phyloP scores from a whole-genome alignment of 495 filamentous ascomycete genomes.

The Hyaloscypha bicolor region DNA sequence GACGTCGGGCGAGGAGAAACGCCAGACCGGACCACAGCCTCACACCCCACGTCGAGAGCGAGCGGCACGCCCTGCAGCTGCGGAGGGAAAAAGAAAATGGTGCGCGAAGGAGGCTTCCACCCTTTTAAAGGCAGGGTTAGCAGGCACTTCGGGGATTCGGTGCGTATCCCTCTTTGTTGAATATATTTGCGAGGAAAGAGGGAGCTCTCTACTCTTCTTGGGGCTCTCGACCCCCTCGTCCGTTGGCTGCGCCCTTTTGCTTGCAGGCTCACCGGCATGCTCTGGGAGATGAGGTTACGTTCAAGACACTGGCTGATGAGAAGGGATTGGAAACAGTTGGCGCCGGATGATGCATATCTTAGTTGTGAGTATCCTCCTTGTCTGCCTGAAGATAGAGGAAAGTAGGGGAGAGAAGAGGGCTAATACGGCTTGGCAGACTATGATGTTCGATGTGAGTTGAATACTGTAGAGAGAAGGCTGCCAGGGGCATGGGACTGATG shows the following conservation, averaged over 20 bases:
- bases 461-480: background rate
- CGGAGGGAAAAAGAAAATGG: slow-evolving; percentile 18
- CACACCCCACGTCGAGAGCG: background rate
- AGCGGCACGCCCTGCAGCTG: too few relatives aligned
- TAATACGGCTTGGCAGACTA: slow-evolving; percentile 25
- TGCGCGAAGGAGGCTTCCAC: slow-evolving; percentile 39
- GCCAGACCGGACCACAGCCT: background rate
- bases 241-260: too few relatives aligned
- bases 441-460: slow-evolving; percentile 34
- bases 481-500: slow-evolving; percentile 15
- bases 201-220: too few relatives aligned
- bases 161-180: slow-evolving; percentile 26
- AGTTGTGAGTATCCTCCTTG: slow-evolving; percentile 31
- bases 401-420: too few relatives aligned
- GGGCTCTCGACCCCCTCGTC: too few relatives aligned
- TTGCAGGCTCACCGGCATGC: background rate
- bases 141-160: slow-evolving; percentile 44
- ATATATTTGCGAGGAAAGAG: background rate
- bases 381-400: background rate
- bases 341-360: slow-evolving; percentile 37
- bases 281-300: background rate
- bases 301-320: slow-evolving; percentile 20
- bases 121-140: slow-evolving; percentile 44
- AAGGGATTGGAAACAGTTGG: slow-evolving; percentile 25
- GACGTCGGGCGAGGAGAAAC: too few relatives aligned